These are phyloP conservation scores for Diplodia seriata DNA, from an alignment of 2,329 filamentous ascomycete species.

Conservation along the genomic window DNA sequence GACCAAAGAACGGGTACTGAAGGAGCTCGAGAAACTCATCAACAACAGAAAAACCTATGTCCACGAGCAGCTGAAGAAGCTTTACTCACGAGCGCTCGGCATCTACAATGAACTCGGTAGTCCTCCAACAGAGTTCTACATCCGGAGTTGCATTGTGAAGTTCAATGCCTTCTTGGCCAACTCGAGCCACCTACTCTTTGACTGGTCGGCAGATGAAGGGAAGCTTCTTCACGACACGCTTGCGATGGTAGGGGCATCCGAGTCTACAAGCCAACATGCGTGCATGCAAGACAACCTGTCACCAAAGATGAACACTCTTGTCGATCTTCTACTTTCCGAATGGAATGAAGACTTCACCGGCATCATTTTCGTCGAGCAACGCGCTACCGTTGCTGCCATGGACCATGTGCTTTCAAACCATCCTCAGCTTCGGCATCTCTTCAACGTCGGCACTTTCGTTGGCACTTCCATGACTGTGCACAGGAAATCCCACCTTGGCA, in stretches of 20 bases:
- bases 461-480: conserved; percentile 56
- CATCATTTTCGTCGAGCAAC: conserved; percentile 38
- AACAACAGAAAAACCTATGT: conserved; percentile 49
- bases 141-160: conserved; percentile 45
- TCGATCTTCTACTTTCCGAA: conserved; percentile 48
- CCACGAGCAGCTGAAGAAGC: conserved; percentile 46
- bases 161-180: conserved; percentile 9
- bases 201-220: conserved; percentile 44
- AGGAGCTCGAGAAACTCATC: conserved; percentile 19
- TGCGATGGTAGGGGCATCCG: conserved; percentile 5
- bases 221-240: conserved; percentile 40
- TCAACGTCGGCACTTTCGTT: conserved; percentile 59
- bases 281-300: conserved; percentile 37
- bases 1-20: conserved; percentile 33
- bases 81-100: conserved; percentile 44
- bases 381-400: conserved; percentile 53
- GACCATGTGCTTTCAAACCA: conserved; percentile 47
- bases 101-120: conserved; percentile 50
- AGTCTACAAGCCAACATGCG: background rate
- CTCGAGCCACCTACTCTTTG: conserved; percentile 10
- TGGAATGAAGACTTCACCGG: conserved; percentile 46
- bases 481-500: conserved; percentile 40
- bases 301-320: conserved; percentile 46
- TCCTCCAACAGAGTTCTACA: conserved; percentile 49
- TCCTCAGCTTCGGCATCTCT: conserved; percentile 42